Evolutionary conservation across 306 rosid genomes (phyloP), one percentile per base, ranked within the genome.

Genomic region (Potentilla sterilis): DNA sequence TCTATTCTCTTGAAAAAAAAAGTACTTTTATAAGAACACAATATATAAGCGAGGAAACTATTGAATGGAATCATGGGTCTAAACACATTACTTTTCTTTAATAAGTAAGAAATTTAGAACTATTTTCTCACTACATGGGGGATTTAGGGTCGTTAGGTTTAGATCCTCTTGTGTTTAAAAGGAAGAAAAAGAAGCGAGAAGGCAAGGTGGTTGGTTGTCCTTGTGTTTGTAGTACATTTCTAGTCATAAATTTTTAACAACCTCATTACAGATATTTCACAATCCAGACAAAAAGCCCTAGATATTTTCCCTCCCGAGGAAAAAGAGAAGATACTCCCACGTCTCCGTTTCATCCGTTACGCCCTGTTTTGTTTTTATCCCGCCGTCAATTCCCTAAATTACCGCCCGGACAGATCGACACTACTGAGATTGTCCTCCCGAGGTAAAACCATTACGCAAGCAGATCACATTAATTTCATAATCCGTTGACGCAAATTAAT

Each of bases 301-400:
- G 37, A 58, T 58, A 24, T 14, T 9, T 34, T 54, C 22, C 6
- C 43, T 18, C 3, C 44, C 9, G 1, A 21, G 3, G 32, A 52
- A 52, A 52, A n/a, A 46, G 38, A 5, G 15, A 11, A 15, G 3
- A 48, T 47, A 14, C 3, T 8, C 5, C 1, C 51, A 4, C 1
- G 40, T 9, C 28, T 24, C 28, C 42, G 37, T 40, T 57, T 62
- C 9, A 46, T 2, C 7, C 14, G n/a, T 22, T 14, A 52, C 21
- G 59, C 32, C 4, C 40, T 14, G 8, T 13, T 16, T 28, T 48
- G 38, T 46, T 32, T 69, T 16, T 18, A 47, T 32, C 43, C 59
- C 61, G 74, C 61, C 74, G 44, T 70, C 41, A 49, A 28, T 48
- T 70, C 9, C 24, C 21, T 28, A 6, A 15, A 16, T 70, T 70